Percentiles rank a stretch among this genome's conserved stretches.
Evolutionary conservation across 148 eudicot species (phyloP).

Genomic region (Bassia scoparia): DNA sequence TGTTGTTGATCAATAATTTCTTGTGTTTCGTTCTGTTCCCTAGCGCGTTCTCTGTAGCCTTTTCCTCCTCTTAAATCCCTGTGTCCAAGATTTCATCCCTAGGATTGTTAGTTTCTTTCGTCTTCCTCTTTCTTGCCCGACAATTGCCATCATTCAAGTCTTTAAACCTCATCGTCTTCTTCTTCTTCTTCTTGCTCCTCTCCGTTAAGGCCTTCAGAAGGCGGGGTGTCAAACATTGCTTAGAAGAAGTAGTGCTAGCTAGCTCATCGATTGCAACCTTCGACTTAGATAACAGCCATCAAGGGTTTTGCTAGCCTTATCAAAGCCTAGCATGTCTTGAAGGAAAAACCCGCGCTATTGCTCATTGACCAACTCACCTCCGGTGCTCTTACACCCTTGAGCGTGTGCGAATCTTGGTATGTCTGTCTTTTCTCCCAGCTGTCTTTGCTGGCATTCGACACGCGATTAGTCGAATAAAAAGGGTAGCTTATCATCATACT

Average conservation of each 20-base stretch:
- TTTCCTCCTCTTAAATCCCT: too few species aligned
- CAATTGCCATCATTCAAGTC: too few species aligned
- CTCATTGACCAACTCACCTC: slow-evolving; percentile 44
- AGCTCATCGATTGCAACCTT: slow-evolving; percentile 36
- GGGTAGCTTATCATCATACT: not conserved
- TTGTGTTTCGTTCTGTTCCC: too few species aligned
- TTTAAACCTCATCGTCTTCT: not conserved
- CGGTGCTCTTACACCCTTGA: slow-evolving; percentile 43
- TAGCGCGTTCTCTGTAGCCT: too few species aligned
- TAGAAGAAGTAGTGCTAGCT: not conserved
- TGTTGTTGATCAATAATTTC: too few species aligned
- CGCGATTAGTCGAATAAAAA: not conserved
- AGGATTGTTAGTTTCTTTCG: too few species aligned
- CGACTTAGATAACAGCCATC: slow-evolving; percentile 42
- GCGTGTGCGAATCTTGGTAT: slow-evolving; percentile 46
- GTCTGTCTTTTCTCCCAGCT: slow-evolving; percentile 32
- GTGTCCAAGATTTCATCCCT: too few species aligned
- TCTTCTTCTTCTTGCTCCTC: not conserved
- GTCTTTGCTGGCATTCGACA: slow-evolving; percentile 16
- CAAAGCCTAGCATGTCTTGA: slow-evolving; percentile 48
- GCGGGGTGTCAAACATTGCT: not conserved
- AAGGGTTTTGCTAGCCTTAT: slow-evolving; percentile 45
- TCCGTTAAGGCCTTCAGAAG: not conserved
- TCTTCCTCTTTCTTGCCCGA: too few species aligned
- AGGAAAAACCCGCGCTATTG: slow-evolving; percentile 47